Evolutionary conservation across 1,284 basidiomycete genomes (phyloP), one percentile per base, ranked within the genome.

Genomic region (Retiboletus flavoniger): DNA sequence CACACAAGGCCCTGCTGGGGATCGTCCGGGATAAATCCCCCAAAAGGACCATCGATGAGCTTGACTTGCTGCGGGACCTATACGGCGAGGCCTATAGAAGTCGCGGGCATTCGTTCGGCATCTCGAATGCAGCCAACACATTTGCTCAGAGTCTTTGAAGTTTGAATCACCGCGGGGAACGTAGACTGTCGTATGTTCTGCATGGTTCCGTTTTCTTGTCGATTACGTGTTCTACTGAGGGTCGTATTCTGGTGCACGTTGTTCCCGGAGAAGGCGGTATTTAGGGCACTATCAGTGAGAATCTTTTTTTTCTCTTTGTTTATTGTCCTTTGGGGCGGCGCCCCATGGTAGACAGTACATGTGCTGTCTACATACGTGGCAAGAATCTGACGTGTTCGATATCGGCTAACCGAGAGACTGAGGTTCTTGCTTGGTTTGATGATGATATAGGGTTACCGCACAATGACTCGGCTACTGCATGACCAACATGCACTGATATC

Each of bases 11-110:
- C 13, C 31, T 70, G 5, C 21, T 59, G 13, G 63, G 52, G 9
- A 51, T 64, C 44, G 58, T 72, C 14, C 59, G 51, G 17, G 63
- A 67, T 26, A 66, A 63, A 44, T 52, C 61, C 5, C 56, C 66
- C 0, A 62, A 60, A 35, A 62, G 41, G 44, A 56, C 57, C n/a
- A 59, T 74, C n/a, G 71, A 72, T 31, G 72, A 72, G 21, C 47
- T 64, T 14, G 65, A 72, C 11, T 47, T 73, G 17, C 59, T 72
- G 38, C 60, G 57, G 36, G 70, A 72, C 50, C 36, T 71, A 1
- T 50, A 65, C 24, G 49, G 45, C 21, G 59, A 61, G 17, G 68
- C 63, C 4, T 51, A 62, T 42, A 58, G 49, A 11, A 43, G 47
- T 46, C 54, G 39, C 19, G 56, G 26, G 41, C 60, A 47, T 19